Evolutionary conservation across 768 basidiomycete genomes (phyloP), one percentile per base, ranked within the genome.

Genomic region (Lactifluus volemus): DNA sequence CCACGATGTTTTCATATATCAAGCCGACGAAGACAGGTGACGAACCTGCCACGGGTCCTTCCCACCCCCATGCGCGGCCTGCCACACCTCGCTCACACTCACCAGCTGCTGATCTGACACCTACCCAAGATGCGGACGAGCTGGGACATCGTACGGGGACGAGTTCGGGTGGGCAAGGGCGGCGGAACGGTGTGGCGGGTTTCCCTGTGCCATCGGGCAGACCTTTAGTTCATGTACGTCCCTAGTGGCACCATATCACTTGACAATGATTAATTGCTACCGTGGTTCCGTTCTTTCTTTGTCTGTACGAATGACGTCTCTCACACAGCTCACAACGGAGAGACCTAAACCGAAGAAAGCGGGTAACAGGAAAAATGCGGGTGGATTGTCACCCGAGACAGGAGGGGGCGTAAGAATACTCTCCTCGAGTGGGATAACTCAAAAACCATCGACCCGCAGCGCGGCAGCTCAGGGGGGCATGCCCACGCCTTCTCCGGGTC

Each of bases 191-290:
- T 70, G 72, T 49, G 52, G 71, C 3, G 59, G 67, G 11, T 54
- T 72, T 49, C 61, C 78, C 79, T 61, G 69, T 75, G 45, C 76
- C 82, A 55, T 73, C 81, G 63, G 79, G 82, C 65, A 84, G 83
- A 71, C 84, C 88, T 67, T 74, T 90, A 78, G 84, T 81, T 74
- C 89, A 92, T 84, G 89, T 92, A 83, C 87, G 89, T 90, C 81
- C 81, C 78, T 82, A 84, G 78, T 77, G 85, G 84, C 83, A 77
- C 61, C 61, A 76, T 73, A 64, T 64, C 42, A 36, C 17, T 52
- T 32, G 54, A 54, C 48, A 59, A 61, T 65, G 51, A 64, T 65
- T 58, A 58, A 60, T 63, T 62, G 52, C 52, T 49, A 49, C 55
- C 58, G 56, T 69, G 47, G 29, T 55, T 67, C 57, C 53, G 19